These are phyloP conservation scores for Samsoniella hepiali DNA, from an alignment of 2,329 filamentous ascomycete species.

Conservation along the genomic window DNA sequence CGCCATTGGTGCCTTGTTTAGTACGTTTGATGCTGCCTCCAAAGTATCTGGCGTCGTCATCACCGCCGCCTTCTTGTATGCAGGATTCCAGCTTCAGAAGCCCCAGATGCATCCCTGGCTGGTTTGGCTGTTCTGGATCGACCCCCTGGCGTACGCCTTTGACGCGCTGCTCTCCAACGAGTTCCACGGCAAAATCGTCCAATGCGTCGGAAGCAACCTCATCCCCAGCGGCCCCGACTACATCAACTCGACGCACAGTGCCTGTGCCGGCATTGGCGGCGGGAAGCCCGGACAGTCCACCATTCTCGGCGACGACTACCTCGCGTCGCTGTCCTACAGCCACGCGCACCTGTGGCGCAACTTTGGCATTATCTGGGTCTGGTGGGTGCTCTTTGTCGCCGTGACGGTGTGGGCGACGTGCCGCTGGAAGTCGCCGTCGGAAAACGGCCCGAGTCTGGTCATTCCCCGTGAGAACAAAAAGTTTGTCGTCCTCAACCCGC, in stretches of 20 bases:
- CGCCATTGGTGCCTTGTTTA: constrained; percentile 52
- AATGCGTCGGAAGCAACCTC: constrained; percentile 48
- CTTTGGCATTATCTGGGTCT: constrained; percentile 60
- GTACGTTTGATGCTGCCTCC: constrained; percentile 56
- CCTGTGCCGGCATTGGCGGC: constrained; percentile 58
- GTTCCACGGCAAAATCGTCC: constrained; percentile 56
- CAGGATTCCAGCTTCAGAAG: constrained; percentile 61
- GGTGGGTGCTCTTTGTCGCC: constrained; percentile 57
- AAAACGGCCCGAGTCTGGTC: constrained; percentile 52
- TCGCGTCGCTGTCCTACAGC: constrained; percentile 52
- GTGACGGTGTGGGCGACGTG: constrained; percentile 57
- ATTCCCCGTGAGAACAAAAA: constrained; percentile 57
- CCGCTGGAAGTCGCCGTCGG: constrained; percentile 52
- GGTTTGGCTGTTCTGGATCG: constrained; percentile 61
- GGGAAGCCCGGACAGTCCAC: constrained; percentile 45
- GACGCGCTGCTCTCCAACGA: constrained; percentile 68
- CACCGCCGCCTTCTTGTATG: constrained; percentile 56
- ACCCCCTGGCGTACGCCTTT: constrained; percentile 68
- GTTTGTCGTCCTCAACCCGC: constrained; percentile 16
- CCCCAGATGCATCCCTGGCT: constrained; percentile 63
- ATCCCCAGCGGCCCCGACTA: constrained; percentile 51
- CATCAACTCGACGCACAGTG: constrained; percentile 38
- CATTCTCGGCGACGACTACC: constrained; percentile 57
- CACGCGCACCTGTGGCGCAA: constrained; percentile 56
- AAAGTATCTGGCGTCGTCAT: constrained; percentile 53